These are phyloP conservation scores for Clonostachys rhizophaga DNA, from an alignment of 2,329 filamentous ascomycete genomes.

Conservation along the genomic window DNA sequence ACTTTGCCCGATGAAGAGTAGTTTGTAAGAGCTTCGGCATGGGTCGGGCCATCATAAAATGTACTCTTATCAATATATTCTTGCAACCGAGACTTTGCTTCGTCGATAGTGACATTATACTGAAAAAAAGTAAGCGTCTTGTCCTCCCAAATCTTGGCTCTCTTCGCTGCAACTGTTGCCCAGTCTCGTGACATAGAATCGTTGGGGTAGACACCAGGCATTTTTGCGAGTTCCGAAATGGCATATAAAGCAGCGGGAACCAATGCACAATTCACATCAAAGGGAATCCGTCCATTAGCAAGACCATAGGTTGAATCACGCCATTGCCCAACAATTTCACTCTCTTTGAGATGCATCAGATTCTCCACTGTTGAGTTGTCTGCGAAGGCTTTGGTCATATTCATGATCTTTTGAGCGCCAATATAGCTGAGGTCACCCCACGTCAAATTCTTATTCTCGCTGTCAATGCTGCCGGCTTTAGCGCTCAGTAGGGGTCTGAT, in stretches of 20 bases:
- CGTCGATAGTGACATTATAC: slow-evolving; percentile 26
- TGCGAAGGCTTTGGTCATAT: slow-evolving; percentile 44
- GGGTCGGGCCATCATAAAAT: slow-evolving; percentile 28
- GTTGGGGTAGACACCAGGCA: slow-evolving; percentile 41
- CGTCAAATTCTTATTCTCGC: slow-evolving; percentile 43
- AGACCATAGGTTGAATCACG: slow-evolving; percentile 56
- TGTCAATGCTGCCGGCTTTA: slow-evolving; percentile 42
- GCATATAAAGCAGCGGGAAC: slow-evolving; percentile 56
- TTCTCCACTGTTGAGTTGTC: slow-evolving; percentile 43
- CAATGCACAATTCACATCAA: slow-evolving; percentile 60
- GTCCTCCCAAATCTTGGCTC: slow-evolving; percentile 59
- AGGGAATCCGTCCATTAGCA: slow-evolving; percentile 57
- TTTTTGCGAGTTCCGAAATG: slow-evolving; percentile 43
- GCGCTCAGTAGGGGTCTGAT: slow-evolving; percentile 20
- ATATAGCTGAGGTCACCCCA: slow-evolving; percentile 46
- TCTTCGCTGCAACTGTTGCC: slow-evolving; percentile 34
- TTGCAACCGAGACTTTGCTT: slow-evolving; percentile 40
- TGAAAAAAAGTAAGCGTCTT: slow-evolving; percentile 54
- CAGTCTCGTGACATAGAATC: slow-evolving; percentile 31
- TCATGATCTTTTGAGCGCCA: slow-evolving; percentile 55
- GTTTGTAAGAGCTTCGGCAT: slow-evolving; percentile 28
- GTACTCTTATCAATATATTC: slow-evolving; percentile 28
- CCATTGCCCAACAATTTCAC: slow-evolving; percentile 56
- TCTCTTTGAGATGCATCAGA: slow-evolving; percentile 51
- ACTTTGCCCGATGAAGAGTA: slow-evolving; percentile 16